Conservation (phyloP, 805 yeast genomes). For the Komagataella ulmi region DNA sequence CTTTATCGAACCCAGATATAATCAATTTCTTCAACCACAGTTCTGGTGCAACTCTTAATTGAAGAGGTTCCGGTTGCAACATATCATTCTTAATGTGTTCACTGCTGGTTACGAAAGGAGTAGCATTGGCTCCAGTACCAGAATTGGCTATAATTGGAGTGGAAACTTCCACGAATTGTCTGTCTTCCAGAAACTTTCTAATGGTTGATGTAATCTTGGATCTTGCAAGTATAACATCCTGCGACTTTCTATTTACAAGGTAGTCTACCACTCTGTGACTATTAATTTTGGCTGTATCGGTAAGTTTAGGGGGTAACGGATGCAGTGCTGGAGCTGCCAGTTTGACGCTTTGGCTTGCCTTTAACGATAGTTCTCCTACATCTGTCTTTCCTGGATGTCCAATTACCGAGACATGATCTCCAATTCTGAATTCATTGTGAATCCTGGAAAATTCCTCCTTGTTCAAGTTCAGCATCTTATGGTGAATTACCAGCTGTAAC, state of each 20-base stretch:
- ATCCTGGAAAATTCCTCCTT: slow-evolving; percentile 25
- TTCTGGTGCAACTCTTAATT: slow-evolving; percentile 87
- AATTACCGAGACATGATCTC: slow-evolving; percentile 53
- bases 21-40: slow-evolving; percentile 80
- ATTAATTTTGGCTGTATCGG: slow-evolving; percentile 42
- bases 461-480: slow-evolving; percentile 27
- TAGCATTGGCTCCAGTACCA: slow-evolving; percentile 79
- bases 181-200: slow-evolving; percentile 38
- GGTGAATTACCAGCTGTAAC: slow-evolving; percentile 52
- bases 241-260: slow-evolving; percentile 40
- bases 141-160: slow-evolving; percentile 72
- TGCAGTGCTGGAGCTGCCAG: slow-evolving; percentile 59
- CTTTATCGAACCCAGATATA: slow-evolving; percentile 73
- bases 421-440: slow-evolving; percentile 40
- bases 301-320: slow-evolving; percentile 53
- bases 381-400: slow-evolving; percentile 72
- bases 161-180: slow-evolving; percentile 66
- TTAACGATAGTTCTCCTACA: slow-evolving; percentile 67
- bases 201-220: slow-evolving; percentile 40
- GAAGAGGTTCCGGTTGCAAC: slow-evolving; percentile 22
- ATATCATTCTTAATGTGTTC: slow-evolving; percentile 19
- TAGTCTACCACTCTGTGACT: slow-evolving; percentile 65
- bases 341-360: slow-evolving; percentile 31
- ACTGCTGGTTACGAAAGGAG: slow-evolving; percentile 56
- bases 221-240: slow-evolving; percentile 34